These are phyloP conservation scores for Neurospora crassa DNA, from an alignment of 2,329 filamentous ascomycete genomes.

Conservation along the genomic window DNA sequence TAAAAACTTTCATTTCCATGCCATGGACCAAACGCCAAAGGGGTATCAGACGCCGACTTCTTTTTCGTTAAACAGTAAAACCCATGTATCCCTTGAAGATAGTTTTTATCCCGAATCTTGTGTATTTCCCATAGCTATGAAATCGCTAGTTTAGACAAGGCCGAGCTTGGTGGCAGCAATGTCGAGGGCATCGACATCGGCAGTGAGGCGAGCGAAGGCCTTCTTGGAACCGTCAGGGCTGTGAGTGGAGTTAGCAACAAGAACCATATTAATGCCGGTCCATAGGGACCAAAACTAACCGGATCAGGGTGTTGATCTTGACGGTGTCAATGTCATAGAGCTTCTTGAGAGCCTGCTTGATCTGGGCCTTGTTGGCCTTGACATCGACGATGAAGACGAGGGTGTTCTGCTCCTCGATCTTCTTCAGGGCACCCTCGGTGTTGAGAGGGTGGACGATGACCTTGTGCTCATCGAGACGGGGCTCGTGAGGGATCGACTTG, in stretches of 20 bases:
- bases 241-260: constrained; percentile 10
- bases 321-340: constrained; percentile 96
- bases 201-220: constrained; percentile 90
- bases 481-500: constrained; percentile 83
- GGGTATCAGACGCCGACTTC: constrained; percentile 22
- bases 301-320: constrained; percentile 99
- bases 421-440: constrained; percentile 99
- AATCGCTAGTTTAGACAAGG: constrained; percentile 65
- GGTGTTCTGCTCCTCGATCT: constrained; percentile 99
- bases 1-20: constrained; percentile 19
- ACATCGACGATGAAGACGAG: constrained; percentile 94
- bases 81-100: constrained; percentile 14
- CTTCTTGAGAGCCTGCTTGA: constrained; percentile 97
- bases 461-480: constrained; percentile 95
- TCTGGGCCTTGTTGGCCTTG: constrained; percentile 99
- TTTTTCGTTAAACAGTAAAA: constrained; percentile 18
- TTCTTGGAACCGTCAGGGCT: constrained; percentile 98
- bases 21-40: constrained; percentile 20
- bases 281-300: constrained; percentile 44
- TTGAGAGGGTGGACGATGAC: constrained; percentile 97
- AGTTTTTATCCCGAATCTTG: constrained; percentile 1
- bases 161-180: constrained; percentile 98
- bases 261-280: no score
- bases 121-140: constrained; percentile 29
- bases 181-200: constrained; percentile 96